Percentiles rank a stretch among this genome's conserved stretches.
phyloP scores from a whole-genome alignment of 2,329 filamentous ascomycete species.

The Talaromyces sp. region DNA sequence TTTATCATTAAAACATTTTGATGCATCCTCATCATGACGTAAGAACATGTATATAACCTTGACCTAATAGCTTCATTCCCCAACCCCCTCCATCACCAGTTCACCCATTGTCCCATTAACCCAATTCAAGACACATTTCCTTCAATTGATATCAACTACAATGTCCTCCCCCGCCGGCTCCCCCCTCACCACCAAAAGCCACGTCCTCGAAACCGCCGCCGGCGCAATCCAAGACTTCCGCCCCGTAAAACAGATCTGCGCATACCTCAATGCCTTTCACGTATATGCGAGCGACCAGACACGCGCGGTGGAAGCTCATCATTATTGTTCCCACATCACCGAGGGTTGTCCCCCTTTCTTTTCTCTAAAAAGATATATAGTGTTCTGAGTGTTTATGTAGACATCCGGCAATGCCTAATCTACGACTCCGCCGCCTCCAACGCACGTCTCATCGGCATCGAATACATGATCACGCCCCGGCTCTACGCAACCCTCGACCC shows the following conservation, averaged over 20 bases:
- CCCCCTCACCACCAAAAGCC: constrained; percentile 29
- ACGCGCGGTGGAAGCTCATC: constrained; percentile 70
- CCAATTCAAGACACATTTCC: too few species aligned
- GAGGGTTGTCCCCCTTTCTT: constrained; percentile 36
- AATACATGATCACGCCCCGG: constrained; percentile 75
- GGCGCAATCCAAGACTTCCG: constrained; percentile 49
- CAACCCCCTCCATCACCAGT: too few species aligned
- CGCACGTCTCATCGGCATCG: constrained; percentile 74
- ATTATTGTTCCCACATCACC: constrained; percentile 77
- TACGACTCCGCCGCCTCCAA: constrained; percentile 66
- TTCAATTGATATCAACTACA: not conserved
- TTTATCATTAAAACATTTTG: not conserved
- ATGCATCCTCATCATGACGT: constrained; percentile 1
- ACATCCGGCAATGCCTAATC: constrained; percentile 78
- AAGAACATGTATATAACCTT: not conserved
- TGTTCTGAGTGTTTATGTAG: too few species aligned
- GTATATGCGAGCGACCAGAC: constrained; percentile 69
- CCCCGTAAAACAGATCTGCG: constrained; percentile 70
- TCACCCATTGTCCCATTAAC: too few species aligned
- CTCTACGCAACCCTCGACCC: constrained; percentile 62
- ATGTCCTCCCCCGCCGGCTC: constrained; percentile 22
- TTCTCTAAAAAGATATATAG: too few species aligned
- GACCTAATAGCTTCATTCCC: not conserved
- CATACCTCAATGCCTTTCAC: constrained; percentile 83
- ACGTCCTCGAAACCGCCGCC: constrained; percentile 35